Evolutionary conservation across 2,329 filamentous ascomycete species (phyloP), one percentile per base, ranked within the genome.

Genomic region (Aspergillus sp.): DNA sequence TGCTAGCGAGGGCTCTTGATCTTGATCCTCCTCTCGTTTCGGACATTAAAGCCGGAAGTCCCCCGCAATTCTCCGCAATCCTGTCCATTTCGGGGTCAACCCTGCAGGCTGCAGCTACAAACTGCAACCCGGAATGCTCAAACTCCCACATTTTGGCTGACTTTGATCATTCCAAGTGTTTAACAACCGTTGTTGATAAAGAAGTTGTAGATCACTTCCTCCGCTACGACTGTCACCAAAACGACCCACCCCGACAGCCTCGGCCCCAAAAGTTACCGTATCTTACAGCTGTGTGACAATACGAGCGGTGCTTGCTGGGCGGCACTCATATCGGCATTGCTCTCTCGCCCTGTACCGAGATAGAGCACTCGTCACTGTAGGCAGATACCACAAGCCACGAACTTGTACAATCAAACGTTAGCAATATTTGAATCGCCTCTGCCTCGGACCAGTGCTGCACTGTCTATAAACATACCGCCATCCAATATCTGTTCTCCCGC

Each of bases 251-350:
- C 60, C 59, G 62, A 48, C 61, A 55, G 55, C 70, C 67, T 68
- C 70, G 67, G 65, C 54, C 54, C 11, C 11, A 7, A 15, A 5
- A 3, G 8, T 40, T 55, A 72, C 69, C 46, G 69, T 72, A 70
- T 66, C 51, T 59, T 72, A 73, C 69, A 47, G 4, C 0, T 2
- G 1, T 27, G 37, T 57, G 58, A 54, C 54, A 30, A 22, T 44
- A 48, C n/a, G 30, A 20, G 9, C 27, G 27, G 27, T 30, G 27
- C 27, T 30, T 8, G 27, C 27, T 30, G 27, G 27, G 27, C 27
- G 27, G 27, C 27, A 30, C 27, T 30, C 27, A 30, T 54, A 30
- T 34, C 69, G 69, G 69, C 68, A 71, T 57, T 65, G 34, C 61
- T 58, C 45, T 15, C 15, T 66, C 68, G 68, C 69, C 54, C 64